phyloP scores from a whole-genome alignment of 257 asterid species.

The Forsythia viridissima region DNA sequence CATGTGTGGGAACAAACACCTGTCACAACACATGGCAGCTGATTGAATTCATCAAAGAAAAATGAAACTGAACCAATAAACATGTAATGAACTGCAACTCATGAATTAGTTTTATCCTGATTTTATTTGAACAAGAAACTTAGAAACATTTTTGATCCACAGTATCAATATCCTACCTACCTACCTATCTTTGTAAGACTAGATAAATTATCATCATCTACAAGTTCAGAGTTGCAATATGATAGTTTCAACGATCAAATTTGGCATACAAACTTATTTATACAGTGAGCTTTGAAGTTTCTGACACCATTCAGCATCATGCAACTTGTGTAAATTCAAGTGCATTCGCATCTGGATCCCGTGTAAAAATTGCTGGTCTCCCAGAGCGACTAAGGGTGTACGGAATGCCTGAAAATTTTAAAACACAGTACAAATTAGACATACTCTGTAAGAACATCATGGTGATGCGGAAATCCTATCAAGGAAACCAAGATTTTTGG shows the following conservation, averaged over 20 bases:
- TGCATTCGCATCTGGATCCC: slow-evolving; percentile 93
- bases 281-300: neutral
- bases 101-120: neutral
- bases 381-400: slow-evolving; percentile 93
- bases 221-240: neutral
- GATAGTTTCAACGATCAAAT: neutral
- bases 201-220: neutral
- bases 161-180: neutral
- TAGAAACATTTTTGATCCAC: neutral
- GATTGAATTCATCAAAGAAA: neutral
- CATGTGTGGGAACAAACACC: neutral
- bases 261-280: neutral
- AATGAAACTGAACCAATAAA: neutral
- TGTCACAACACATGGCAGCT: neutral
- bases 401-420: slow-evolving; percentile 55
- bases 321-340: slow-evolving; percentile 87
- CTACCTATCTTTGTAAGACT: neutral
- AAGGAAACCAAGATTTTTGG: neutral
- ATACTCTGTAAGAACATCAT: neutral
- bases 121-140: neutral
- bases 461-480: neutral
- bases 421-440: neutral
- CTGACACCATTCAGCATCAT: slow-evolving; percentile 23
- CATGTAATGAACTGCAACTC: neutral
- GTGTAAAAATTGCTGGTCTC: slow-evolving; percentile 85